Base-by-base conservation (phyloP, 176 grass and related monocot species). In the Lolium rigidum region DNA sequence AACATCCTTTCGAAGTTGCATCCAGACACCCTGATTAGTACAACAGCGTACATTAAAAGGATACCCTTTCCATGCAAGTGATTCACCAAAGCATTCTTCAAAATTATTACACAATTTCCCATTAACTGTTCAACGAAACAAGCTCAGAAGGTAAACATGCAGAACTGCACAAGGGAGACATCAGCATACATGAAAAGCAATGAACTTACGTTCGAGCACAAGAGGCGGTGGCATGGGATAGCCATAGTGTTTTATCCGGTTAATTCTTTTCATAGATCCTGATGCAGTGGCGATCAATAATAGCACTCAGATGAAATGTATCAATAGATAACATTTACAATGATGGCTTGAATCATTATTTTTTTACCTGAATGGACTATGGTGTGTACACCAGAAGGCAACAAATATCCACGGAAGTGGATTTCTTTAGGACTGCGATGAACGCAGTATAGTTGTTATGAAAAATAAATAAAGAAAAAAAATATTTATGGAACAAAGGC, bases 201-300 rank as follows among this genome's bases (percentile, higher is more conserved):
- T 8, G 5, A 5, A 44, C 84, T 60, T 80, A 86, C 52, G 1
- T 71, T 80, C 51, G 1, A 86, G 76, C 52, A 80, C 54, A 72
- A 80, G 66, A 6, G 84, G 84, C 12, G 76, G 76, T 37, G 84
- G 84, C 22, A 80, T 51, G 41, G 84, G 84, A 51, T 86, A 80
- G 18, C 41, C 76, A 0, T 0, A 1, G 8, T 8, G 21, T 61
- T 37, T 86, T 72, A 80, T 7, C 18, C 54, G 6, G 51, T 50
- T 24, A 86, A 86, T 39, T 12, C 12, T 62, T 3, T 24, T 7
- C 52, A 35, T 3, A 62, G 51, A 79, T 3, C 64, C 64, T 86
- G 64, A 37, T 60, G 38, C 2, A 10, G 70, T 48, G 7, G 38
- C 20, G 38, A 70, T 47, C 39, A 51, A 15, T 71, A 37, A 48